Conservation (phyloP, 768 basidiomycete genomes). For the Mycena galericulata region DNA sequence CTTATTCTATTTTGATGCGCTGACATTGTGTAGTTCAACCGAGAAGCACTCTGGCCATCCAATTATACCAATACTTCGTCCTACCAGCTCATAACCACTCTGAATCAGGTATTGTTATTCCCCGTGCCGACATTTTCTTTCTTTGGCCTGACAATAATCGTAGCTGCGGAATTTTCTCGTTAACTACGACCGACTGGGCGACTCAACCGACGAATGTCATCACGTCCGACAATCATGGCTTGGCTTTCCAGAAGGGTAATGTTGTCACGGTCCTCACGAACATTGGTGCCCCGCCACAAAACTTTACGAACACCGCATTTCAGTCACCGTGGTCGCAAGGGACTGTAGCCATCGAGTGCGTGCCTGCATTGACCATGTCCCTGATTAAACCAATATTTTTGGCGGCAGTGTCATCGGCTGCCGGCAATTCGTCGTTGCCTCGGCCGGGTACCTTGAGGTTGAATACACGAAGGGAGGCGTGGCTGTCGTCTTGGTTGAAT, state of each 20-base stretch:
- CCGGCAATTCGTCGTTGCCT: slow-evolving; percentile 75
- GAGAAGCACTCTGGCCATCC: slow-evolving; percentile 82
- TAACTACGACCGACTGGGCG: slow-evolving; percentile 66
- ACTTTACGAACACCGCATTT: slow-evolving; percentile 66
- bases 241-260: slow-evolving; percentile 75
- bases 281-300: slow-evolving; percentile 77
- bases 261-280: slow-evolving; percentile 75
- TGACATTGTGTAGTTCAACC: slow-evolving; percentile 64
- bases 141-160: not conserved
- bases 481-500: slow-evolving; percentile 67
- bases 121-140: not conserved
- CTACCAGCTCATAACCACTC: slow-evolving; percentile 67
- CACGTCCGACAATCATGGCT: slow-evolving; percentile 58
- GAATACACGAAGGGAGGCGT: slow-evolving; percentile 75
- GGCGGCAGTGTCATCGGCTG: slow-evolving; percentile 69
- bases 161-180: slow-evolving; percentile 76
- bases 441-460: slow-evolving; percentile 69
- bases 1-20: not conserved
- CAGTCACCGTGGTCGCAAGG: slow-evolving; percentile 63
- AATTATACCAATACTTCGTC: slow-evolving; percentile 68
- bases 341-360: slow-evolving; percentile 69
- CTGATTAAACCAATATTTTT: slow-evolving; percentile 3
- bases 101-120: slow-evolving; percentile 69
- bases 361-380: slow-evolving; percentile 13
- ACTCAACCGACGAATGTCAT: slow-evolving; percentile 65